Base-by-base conservation (phyloP, 768 basidiomycete genomes). In the Leccinum boreale region DNA sequence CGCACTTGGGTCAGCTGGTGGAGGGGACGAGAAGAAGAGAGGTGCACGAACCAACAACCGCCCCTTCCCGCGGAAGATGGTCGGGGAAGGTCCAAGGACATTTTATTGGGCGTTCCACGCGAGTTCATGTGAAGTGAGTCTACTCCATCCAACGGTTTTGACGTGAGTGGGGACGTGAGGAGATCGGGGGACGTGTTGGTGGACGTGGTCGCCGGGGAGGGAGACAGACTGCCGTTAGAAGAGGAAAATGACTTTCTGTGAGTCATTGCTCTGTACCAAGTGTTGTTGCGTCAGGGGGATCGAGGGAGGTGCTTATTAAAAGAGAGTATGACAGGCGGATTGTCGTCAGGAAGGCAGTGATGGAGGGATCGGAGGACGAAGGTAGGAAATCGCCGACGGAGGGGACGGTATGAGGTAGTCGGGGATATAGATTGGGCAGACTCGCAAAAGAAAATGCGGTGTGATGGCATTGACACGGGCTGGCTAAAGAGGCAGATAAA, bases 21-120 rank as follows among this genome's bases (percentile, higher is more conserved):
- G 21, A 15, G 9, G 23, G 28, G 21, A 47, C 3, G 19, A 33
- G 14, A 42, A 53, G 56, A 51, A 46, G 33, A 46, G 36, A 44
- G 60, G 45, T 42, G 57, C 42, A 79, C 88, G 67, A 69, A 90
- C 89, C 89, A 91, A 74, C 89, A 90, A 46, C 89, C 89, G 61
- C 89, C 89, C 73, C 85, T 87, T 58, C 85, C 81, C 49, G 83
- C 79, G 14, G 81, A 78, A 46, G 77, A 72, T 50, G 76, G 77
- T 52, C 82, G 80, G 59, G 83, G 79, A 52, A 82, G 77, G 68
- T 82, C 82, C 44, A 77, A 73, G 15, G 78, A 73, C 50, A 77
- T 72, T 58, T 76, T 78, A 61, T 70, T 78, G 9, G 82, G 81
- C 14, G 81, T 82, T 52, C n/a, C 75, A 71, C 68, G 68, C 19